These are phyloP conservation scores for Phytophthora ohioensis DNA, from an alignment of 352 stramenopile genomes.

Conservation along the genomic window DNA sequence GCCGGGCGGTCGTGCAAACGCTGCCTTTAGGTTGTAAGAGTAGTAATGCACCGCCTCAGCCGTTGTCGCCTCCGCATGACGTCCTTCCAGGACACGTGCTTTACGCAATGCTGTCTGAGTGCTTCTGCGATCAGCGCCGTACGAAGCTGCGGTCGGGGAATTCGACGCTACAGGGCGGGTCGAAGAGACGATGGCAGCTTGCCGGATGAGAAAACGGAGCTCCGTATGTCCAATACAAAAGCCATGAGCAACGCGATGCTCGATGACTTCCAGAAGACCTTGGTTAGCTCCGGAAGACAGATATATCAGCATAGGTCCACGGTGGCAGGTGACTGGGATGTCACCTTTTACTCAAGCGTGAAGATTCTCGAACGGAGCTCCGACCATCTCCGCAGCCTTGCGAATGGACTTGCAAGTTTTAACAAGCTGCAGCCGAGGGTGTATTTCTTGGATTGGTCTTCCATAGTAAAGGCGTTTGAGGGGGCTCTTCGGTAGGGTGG, in stretches of 20 bases:
- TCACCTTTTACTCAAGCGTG: no score
- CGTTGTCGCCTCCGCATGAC: not conserved
- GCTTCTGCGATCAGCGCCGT: not conserved
- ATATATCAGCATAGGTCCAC: conserved; percentile 1
- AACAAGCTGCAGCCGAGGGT: no score
- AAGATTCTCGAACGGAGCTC: no score
- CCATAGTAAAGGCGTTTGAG: no score
- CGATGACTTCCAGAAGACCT: conserved; percentile 5
- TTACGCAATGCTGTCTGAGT: conserved; percentile 4
- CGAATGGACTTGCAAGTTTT: no score
- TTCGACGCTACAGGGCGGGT: not conserved
- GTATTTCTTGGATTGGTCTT: no score
- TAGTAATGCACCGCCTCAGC: not conserved
- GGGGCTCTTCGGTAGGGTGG: no score
- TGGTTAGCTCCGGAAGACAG: not conserved
- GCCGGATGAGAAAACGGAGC: conserved; percentile 9
- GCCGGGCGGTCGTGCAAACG: not conserved
- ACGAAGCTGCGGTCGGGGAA: conserved; percentile 1
- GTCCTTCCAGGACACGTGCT: conserved; percentile 1
- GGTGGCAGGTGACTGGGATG: no score
- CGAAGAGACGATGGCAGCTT: conserved; percentile 8
- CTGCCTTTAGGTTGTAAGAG: conserved; percentile 2
- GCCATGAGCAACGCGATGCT: not conserved
- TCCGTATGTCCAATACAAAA: conserved; percentile 1
- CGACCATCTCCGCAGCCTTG: no score